A percentile compares a stretch with the other conserved stretches of the same genome.
Conservation (phyloP, 768 basidiomycete genomes). For the Termitomyces sp. region DNA sequence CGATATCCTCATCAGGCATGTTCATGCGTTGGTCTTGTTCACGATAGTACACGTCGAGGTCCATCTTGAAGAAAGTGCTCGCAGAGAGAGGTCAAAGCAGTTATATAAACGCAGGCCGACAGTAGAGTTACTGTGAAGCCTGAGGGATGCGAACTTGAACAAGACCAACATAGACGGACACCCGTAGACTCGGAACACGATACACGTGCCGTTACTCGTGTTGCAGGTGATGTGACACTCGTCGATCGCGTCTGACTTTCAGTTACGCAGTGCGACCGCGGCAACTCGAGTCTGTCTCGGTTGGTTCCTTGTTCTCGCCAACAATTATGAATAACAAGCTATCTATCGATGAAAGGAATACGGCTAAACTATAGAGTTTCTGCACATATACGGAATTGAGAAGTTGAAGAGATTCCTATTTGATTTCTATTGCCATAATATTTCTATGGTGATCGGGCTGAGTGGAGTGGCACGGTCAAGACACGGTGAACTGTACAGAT, state of each 20-base stretch:
- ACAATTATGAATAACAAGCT: neutral
- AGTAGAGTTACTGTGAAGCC: neutral
- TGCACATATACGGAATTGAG: neutral
- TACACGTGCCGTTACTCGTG: slow-evolving; percentile 1
- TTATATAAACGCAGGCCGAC: slow-evolving; percentile 6
- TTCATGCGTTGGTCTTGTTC: slow-evolving; percentile 56
- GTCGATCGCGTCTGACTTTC: neutral
- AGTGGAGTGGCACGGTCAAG: no score
- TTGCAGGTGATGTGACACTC: neutral
- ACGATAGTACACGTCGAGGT: slow-evolving; percentile 44
- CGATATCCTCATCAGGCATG: slow-evolving; percentile 47
- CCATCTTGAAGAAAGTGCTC: slow-evolving; percentile 21
- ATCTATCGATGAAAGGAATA: neutral
- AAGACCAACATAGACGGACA: no score
- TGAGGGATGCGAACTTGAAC: no score
- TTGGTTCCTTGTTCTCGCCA: neutral
- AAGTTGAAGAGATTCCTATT: neutral
- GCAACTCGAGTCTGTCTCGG: no score
- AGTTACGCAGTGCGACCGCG: no score
- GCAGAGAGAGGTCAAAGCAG: neutral
- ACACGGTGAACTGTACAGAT: neutral
- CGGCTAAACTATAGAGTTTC: neutral
- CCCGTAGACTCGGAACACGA: neutral
- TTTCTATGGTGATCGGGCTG: no score
- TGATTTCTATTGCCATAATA: no score